Percentiles rank a stretch among this genome's conserved stretches.
Evolutionary conservation across 1,284 basidiomycete genomes (phyloP).

Genomic region (Malassezia brasiliensis): DNA sequence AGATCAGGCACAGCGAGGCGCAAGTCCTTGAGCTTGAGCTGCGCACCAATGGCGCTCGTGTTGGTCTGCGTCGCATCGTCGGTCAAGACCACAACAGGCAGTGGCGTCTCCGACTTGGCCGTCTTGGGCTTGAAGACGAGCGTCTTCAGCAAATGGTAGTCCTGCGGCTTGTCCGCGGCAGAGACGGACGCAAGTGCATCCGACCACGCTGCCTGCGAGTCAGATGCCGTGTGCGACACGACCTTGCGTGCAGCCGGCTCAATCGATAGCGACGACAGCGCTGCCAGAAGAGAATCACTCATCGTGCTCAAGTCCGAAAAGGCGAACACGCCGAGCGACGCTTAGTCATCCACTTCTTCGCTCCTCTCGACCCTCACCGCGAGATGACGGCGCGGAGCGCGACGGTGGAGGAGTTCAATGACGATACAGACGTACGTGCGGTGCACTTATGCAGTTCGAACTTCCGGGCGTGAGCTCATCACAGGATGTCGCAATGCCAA

Average conservation of each 20-base stretch:
- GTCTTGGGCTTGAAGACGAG: constrained; percentile 85
- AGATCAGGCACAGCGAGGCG: constrained; percentile 79
- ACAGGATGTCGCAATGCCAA: constrained; percentile 19
- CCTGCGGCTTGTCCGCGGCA: neutral
- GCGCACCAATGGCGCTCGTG: constrained; percentile 62
- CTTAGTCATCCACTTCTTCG: neutral
- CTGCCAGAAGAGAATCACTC: constrained; percentile 15
- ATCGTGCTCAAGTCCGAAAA: neutral
- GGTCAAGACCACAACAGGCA: constrained; percentile 78
- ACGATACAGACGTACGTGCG: constrained; percentile 42
- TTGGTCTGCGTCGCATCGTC: constrained; percentile 68
- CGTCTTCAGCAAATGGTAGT: constrained; percentile 53
- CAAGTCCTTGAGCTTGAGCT: constrained; percentile 78
- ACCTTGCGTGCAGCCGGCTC: neutral
- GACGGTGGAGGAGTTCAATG: constrained; percentile 42
- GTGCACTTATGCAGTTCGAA: constrained; percentile 7
- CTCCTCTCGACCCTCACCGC: neutral
- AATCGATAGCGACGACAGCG: constrained; percentile 15
- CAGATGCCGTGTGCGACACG: constrained; percentile 1
- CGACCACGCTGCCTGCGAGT: constrained; percentile 9
- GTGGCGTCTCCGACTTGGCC: constrained; percentile 70
- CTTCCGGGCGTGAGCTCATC: constrained; percentile 17
- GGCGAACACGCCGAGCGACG: neutral
- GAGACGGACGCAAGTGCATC: constrained; percentile 8
- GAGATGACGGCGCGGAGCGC: constrained; percentile 7